These are phyloP conservation scores for Aspergillus olivimuriae DNA, from an alignment of 495 filamentous ascomycete genomes.

Conservation along the genomic window DNA sequence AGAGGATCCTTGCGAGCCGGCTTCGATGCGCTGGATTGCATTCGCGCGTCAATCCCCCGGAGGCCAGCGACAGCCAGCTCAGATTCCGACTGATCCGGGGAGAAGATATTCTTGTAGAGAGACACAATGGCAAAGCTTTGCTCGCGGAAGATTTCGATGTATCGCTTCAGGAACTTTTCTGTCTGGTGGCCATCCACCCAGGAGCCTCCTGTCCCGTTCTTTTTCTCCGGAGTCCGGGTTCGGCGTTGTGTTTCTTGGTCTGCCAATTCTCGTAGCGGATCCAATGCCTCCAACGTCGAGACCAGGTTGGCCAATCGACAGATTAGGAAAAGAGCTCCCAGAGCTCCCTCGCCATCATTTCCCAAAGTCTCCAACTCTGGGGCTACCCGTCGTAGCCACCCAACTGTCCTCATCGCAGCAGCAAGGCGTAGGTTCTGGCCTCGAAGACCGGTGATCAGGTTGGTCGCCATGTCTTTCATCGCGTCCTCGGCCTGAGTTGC, in stretches of 20 bases:
- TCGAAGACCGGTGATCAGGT: constrained; percentile 73
- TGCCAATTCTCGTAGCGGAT: constrained; percentile 80
- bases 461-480: constrained; percentile 83
- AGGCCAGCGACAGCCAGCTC: constrained; percentile 29
- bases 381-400: constrained; percentile 81
- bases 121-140: constrained; percentile 94
- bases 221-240: constrained; percentile 17
- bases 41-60: constrained; percentile 27
- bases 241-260: constrained; percentile 69
- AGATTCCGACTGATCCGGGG: constrained; percentile 39
- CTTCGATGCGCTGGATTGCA: constrained; percentile 17
- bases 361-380: constrained; percentile 62
- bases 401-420: constrained; percentile 83
- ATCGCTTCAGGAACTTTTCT: constrained; percentile 88
- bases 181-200: constrained; percentile 86
- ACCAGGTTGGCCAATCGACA: constrained; percentile 77
- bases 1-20: constrained; percentile 37
- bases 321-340: constrained; percentile 82
- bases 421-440: constrained; percentile 78
- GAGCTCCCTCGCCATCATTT: constrained; percentile 48
- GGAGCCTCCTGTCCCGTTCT: constrained; percentile 21
- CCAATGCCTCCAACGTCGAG: constrained; percentile 73
- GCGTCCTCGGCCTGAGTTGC: constrained; percentile 73
- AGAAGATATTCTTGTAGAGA: constrained; percentile 87
- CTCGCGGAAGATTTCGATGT: constrained; percentile 96